phyloP scores from a whole-genome alignment of 2,329 filamentous ascomycete species.

The Alternaria ventricosa region DNA sequence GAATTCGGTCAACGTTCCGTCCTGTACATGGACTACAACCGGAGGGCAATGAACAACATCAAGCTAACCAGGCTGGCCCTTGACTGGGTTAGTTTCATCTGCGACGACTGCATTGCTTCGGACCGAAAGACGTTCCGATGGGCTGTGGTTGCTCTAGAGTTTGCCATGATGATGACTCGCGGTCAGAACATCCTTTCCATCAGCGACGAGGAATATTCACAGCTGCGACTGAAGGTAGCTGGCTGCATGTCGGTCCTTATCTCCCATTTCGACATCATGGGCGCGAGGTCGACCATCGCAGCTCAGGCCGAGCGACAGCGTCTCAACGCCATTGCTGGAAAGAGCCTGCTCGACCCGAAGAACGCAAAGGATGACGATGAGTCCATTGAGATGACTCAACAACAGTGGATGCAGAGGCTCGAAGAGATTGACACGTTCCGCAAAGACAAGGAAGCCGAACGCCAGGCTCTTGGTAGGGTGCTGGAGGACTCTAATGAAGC shows the following conservation, averaged over 20 bases:
- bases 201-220: slow-evolving; percentile 84
- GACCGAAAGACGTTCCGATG: slow-evolving; percentile 97
- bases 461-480: slow-evolving; percentile 86
- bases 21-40: slow-evolving; percentile 93
- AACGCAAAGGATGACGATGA: slow-evolving; percentile 81
- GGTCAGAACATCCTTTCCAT: slow-evolving; percentile 92
- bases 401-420: slow-evolving; percentile 76
- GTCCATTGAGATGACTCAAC: slow-evolving; percentile 74
- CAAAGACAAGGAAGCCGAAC: slow-evolving; percentile 80
- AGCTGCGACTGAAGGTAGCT: slow-evolving; percentile 84
- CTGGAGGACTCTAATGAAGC: slow-evolving; percentile 95
- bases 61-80: slow-evolving; percentile 91
- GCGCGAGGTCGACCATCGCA: slow-evolving; percentile 88
- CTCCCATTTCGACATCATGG: slow-evolving; percentile 99
- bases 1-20: slow-evolving; percentile 96
- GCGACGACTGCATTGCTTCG: slow-evolving; percentile 91
- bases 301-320: slow-evolving; percentile 93
- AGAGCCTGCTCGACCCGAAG: slow-evolving; percentile 80
- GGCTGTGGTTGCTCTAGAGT: slow-evolving; percentile 94
- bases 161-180: slow-evolving; percentile 95
- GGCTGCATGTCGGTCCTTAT: slow-evolving; percentile 98
- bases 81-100: slow-evolving; percentile 98
- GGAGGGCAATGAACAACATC: slow-evolving; percentile 95
- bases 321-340: slow-evolving; percentile 78
- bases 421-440: slow-evolving; percentile 78